phyloP scores from a whole-genome alignment of 768 basidiomycete species.

The Suillus weaverae region DNA sequence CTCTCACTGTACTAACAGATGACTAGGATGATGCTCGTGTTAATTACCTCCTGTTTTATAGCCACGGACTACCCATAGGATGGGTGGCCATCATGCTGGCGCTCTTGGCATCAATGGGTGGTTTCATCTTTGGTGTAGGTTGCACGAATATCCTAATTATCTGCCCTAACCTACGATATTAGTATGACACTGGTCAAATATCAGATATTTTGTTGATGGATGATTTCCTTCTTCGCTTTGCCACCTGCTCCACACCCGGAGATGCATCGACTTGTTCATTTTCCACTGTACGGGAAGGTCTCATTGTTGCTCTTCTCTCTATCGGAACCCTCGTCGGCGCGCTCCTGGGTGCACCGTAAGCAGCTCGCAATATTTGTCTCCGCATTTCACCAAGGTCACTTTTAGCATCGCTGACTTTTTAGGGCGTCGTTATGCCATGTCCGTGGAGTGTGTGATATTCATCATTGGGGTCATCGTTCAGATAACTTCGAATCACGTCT shows the following conservation, averaged over 20 bases:
- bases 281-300: conserved; percentile 54
- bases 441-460: conserved; percentile 56
- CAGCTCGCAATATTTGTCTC: conserved; percentile 12
- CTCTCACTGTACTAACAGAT: background rate
- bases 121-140: conserved; percentile 56
- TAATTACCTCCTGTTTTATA: conserved; percentile 21
- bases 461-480: conserved; percentile 63
- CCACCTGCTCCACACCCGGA: conserved; percentile 42
- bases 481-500: conserved; percentile 46
- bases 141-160: background rate
- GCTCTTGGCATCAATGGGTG: conserved; percentile 69
- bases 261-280: conserved; percentile 50
- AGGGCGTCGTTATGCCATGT: conserved; percentile 69
- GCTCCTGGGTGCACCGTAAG: conserved; percentile 60
- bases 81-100: conserved; percentile 64
- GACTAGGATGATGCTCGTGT: background rate
- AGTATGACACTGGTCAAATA: conserved; percentile 78
- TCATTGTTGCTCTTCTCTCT: conserved; percentile 70
- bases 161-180: conserved; percentile 8
- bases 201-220: conserved; percentile 74
- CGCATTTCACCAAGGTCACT: conserved; percentile 2
- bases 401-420: conserved; percentile 60
- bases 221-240: conserved; percentile 68
- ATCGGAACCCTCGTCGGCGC: conserved; percentile 70
- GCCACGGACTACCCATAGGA: conserved; percentile 63